Evolutionary conservation across 2,329 filamentous ascomycete genomes (phyloP).

Genomic region (Annulohypoxylon truncatum): DNA sequence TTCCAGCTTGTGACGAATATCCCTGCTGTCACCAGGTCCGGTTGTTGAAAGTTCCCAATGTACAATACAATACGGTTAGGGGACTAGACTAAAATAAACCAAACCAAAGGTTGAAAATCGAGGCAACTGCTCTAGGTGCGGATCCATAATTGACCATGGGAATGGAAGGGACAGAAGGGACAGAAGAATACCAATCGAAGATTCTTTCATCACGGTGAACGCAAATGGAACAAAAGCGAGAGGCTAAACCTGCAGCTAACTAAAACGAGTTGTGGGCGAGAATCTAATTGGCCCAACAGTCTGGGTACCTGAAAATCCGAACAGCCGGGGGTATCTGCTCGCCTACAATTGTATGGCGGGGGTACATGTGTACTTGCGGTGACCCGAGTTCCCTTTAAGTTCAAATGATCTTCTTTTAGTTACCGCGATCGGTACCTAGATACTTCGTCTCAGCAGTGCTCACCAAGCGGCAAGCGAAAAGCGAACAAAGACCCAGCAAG

Average conservation of each 20-base stretch:
- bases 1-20: conserved; percentile 23
- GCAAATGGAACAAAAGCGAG: conserved; percentile 37
- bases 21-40: conserved; percentile 25
- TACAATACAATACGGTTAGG: conserved; percentile 27
- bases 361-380: conserved; percentile 31
- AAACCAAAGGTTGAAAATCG: background rate
- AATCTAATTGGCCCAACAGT: conserved; percentile 45
- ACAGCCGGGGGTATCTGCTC: conserved; percentile 26
- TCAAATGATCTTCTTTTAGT: background rate
- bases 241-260: conserved; percentile 44
- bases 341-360: conserved; percentile 8
- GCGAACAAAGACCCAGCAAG: conserved; percentile 7
- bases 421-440: background rate
- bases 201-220: conserved; percentile 44
- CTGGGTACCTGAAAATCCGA: conserved; percentile 49
- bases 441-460: background rate
- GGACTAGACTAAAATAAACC: background rate
- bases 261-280: conserved; percentile 43
- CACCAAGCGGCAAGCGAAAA: background rate
- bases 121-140: background rate
- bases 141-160: background rate
- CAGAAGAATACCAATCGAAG: conserved; percentile 37
- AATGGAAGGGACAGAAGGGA: conserved; percentile 10
- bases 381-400: conserved; percentile 26
- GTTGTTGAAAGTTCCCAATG: background rate